phyloP scores from a whole-genome alignment of 176 grass and related monocot genomes.

The Eragrostis curvula region DNA sequence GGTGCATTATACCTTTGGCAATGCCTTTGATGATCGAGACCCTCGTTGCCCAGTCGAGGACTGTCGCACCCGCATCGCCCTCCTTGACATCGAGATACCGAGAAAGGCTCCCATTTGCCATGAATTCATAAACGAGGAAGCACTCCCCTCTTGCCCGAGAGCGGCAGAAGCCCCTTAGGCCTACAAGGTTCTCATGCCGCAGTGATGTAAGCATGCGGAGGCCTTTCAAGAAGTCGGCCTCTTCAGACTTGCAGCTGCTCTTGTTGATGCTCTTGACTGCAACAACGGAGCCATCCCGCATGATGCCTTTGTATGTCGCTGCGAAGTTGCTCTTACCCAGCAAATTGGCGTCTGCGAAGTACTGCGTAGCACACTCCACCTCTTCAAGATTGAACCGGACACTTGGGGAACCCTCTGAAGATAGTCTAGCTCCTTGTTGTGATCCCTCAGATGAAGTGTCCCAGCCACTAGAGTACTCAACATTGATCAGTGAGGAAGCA shows the following conservation, averaged over 20 bases:
- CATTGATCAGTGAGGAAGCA: slow-evolving; percentile 52
- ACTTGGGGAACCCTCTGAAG: slow-evolving; percentile 57
- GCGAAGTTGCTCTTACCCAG: slow-evolving; percentile 64
- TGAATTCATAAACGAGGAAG: slow-evolving; percentile 81
- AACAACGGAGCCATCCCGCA: slow-evolving; percentile 62
- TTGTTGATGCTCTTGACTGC: slow-evolving; percentile 80
- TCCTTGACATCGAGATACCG: slow-evolving; percentile 65
- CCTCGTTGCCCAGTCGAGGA: slow-evolving; percentile 69
- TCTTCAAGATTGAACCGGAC: slow-evolving; percentile 79
- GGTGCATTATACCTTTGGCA: slow-evolving; percentile 54
- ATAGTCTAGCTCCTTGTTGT: slow-evolving; percentile 44
- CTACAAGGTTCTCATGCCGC: slow-evolving; percentile 79
- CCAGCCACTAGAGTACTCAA: slow-evolving; percentile 67
- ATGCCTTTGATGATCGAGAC: slow-evolving; percentile 82
- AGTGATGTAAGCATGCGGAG: slow-evolving; percentile 56
- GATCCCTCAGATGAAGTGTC: slow-evolving; percentile 53
- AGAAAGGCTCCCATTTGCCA: slow-evolving; percentile 65
- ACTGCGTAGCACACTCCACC: slow-evolving; percentile 78
- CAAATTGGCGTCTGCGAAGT: slow-evolving; percentile 67
- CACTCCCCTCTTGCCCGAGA: slow-evolving; percentile 75
- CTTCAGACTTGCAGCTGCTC: slow-evolving; percentile 80
- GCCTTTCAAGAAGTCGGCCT: slow-evolving; percentile 73
- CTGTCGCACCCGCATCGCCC: not conserved
- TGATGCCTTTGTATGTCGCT: slow-evolving; percentile 60
- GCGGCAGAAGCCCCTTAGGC: slow-evolving; percentile 68